A percentile compares a stretch with the other conserved stretches of the same genome.
Conservation (phyloP, 192 early-diverging fungal species). For the Diversispora epigaea region DNA sequence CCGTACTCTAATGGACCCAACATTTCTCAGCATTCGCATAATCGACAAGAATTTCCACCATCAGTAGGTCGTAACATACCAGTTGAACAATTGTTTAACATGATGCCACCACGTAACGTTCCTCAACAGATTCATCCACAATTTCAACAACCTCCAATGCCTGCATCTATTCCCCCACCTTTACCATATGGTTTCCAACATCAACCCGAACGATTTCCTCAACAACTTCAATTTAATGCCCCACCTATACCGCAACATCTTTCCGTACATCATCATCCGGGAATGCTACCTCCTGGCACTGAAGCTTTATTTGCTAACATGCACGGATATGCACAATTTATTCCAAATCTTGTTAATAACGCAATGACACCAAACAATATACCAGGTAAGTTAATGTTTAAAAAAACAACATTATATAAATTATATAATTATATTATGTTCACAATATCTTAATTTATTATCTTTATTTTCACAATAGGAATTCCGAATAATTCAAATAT, state of each 20-base stretch:
- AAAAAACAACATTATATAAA: not conserved
- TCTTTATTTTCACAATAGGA: not conserved
- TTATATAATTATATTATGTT: no score
- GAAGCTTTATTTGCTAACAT: slow-evolving; percentile 33
- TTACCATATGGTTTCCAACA: slow-evolving; percentile 31
- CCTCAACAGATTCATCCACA: slow-evolving; percentile 27
- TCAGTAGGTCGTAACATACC: slow-evolving; percentile 28
- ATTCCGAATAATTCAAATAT: slow-evolving; percentile 20
- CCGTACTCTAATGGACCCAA: slow-evolving; percentile 27
- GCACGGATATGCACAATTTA: slow-evolving; percentile 33
- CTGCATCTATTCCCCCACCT: slow-evolving; percentile 8
- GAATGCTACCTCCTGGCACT: slow-evolving; percentile 20
- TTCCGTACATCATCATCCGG: slow-evolving; percentile 25
- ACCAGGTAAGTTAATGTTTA: slow-evolving; percentile 8
- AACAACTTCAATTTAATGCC: slow-evolving; percentile 25
- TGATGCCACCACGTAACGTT: slow-evolving; percentile 24
- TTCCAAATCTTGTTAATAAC: slow-evolving; percentile 31
- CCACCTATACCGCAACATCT: slow-evolving; percentile 27
- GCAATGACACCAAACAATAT: slow-evolving; percentile 24
- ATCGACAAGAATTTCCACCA: slow-evolving; percentile 17
- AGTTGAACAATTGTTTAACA: slow-evolving; percentile 29
- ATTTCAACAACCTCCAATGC: slow-evolving; percentile 26
- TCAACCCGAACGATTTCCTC: slow-evolving; percentile 26
- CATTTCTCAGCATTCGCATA: slow-evolving; percentile 19
- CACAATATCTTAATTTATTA: not conserved